Evolutionary conservation across 768 basidiomycete genomes (phyloP).

Genomic region (Boletus vinaceobasis): DNA sequence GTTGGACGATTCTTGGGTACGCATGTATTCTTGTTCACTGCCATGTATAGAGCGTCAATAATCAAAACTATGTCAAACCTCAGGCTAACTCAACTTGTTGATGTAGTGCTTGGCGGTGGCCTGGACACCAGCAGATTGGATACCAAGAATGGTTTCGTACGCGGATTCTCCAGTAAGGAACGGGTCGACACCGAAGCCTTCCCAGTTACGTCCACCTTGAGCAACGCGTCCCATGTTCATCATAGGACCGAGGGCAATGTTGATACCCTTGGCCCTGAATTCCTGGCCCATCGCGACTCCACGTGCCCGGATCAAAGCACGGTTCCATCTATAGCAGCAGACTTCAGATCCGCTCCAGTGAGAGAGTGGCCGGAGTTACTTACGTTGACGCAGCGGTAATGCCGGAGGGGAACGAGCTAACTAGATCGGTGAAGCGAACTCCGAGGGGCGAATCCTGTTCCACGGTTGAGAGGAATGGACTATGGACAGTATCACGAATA

Average conservation of each 20-base stretch:
- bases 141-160: conserved; percentile 76
- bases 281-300: conserved; percentile 81
- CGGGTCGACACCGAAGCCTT: conserved; percentile 92
- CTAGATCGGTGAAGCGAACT: conserved; percentile 69
- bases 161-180: conserved; percentile 76
- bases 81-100: conserved; percentile 51
- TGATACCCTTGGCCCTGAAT: conserved; percentile 78
- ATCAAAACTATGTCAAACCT: not conserved
- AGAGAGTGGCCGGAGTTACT: conserved; percentile 18
- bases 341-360: not conserved
- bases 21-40: conserved; percentile 38
- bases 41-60: not conserved
- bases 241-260: conserved; percentile 77
- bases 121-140: conserved; percentile 80
- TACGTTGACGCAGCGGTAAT: conserved; percentile 81
- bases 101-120: conserved; percentile 85
- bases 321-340: conserved; percentile 57
- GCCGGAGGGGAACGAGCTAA: conserved; percentile 80
- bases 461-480: not conserved
- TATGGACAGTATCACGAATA: not conserved
- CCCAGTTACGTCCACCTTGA: conserved; percentile 87
- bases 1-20: conserved; percentile 33
- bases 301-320: conserved; percentile 69
- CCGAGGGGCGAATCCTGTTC: conserved; percentile 72
- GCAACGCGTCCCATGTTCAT: conserved; percentile 84